These are phyloP conservation scores for Clavaria fumosa DNA, from an alignment of 768 basidiomycete species.

Conservation along the genomic window DNA sequence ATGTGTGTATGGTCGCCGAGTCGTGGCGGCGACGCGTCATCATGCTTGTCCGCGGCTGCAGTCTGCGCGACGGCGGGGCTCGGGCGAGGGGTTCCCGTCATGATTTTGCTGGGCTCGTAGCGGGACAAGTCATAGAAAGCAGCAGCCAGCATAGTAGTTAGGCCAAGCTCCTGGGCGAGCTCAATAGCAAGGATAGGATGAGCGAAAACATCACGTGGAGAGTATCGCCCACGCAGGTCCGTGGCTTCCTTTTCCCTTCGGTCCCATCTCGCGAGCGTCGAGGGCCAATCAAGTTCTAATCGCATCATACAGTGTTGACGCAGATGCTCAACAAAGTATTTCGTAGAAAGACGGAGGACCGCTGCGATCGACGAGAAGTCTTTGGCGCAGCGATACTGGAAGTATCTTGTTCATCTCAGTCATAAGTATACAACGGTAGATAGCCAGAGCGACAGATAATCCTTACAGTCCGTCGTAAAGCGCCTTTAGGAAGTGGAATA, in stretches of 20 bases:
- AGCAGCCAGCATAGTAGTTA: slow-evolving; percentile 43
- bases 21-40: too few species aligned
- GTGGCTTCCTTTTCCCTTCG: slow-evolving; percentile 41
- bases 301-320: slow-evolving; percentile 44
- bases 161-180: slow-evolving; percentile 48
- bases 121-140: slow-evolving; percentile 65
- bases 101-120: slow-evolving; percentile 56
- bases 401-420: slow-evolving; percentile 49
- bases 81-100: slow-evolving; percentile 31
- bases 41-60: too few species aligned
- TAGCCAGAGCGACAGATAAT: too few species aligned
- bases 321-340: slow-evolving; percentile 60
- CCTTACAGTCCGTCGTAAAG: slow-evolving; percentile 67
- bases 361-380: slow-evolving; percentile 47
- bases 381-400: slow-evolving; percentile 30
- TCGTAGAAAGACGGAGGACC: slow-evolving; percentile 56
- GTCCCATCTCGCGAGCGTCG: slow-evolving; percentile 56
- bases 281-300: slow-evolving; percentile 50
- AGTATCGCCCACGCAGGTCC: slow-evolving; percentile 35
- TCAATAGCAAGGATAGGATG: slow-evolving; percentile 61
- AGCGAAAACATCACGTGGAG: slow-evolving; percentile 39
- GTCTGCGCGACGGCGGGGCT: slow-evolving; percentile 12
- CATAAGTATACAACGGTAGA: background rate
- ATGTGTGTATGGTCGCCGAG: slow-evolving; percentile 7
- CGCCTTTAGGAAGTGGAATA: slow-evolving; percentile 49